Evolutionary conservation across 2,329 filamentous ascomycete genomes (phyloP).

Genomic region (Diaporthe vexans): DNA sequence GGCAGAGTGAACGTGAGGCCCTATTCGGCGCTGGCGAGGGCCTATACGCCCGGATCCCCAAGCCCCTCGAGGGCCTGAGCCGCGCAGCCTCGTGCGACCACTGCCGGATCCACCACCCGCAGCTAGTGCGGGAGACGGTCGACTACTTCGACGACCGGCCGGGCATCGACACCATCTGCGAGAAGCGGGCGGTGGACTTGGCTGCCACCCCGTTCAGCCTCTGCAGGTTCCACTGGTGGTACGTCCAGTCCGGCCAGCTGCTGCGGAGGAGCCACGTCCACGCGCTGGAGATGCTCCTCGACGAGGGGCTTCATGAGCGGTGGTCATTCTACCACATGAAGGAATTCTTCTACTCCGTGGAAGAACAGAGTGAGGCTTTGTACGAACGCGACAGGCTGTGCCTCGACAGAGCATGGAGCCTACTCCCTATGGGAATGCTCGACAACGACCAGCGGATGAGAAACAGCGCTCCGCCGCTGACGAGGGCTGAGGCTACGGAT

Average conservation of each 20-base stretch:
- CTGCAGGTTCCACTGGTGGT: constrained; percentile 30
- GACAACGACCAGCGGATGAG: no score
- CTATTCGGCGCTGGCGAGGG: no score
- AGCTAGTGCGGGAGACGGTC: neutral
- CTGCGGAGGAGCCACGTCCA: constrained; percentile 1
- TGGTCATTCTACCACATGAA: constrained; percentile 1
- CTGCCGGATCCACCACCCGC: constrained; percentile 17
- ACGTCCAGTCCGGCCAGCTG: constrained; percentile 4
- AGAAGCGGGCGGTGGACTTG: neutral
- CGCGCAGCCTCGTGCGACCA: constrained; percentile 11
- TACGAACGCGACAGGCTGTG: no score
- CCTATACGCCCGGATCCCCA: neutral
- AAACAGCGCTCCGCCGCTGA: neutral
- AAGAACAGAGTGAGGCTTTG: no score
- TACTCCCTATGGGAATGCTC: no score
- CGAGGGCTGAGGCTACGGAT: neutral
- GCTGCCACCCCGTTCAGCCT: constrained; percentile 5
- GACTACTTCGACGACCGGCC: neutral
- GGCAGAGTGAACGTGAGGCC: neutral
- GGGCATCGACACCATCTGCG: neutral
- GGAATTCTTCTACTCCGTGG: neutral
- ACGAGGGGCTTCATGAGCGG: neutral
- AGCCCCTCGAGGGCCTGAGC: neutral
- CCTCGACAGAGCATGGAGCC: no score
- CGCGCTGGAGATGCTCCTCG: constrained; percentile 1